Evolutionary conservation across 306 rosid genomes (phyloP), one percentile per base, ranked within the genome.

Genomic region (Castanospermum australe): DNA sequence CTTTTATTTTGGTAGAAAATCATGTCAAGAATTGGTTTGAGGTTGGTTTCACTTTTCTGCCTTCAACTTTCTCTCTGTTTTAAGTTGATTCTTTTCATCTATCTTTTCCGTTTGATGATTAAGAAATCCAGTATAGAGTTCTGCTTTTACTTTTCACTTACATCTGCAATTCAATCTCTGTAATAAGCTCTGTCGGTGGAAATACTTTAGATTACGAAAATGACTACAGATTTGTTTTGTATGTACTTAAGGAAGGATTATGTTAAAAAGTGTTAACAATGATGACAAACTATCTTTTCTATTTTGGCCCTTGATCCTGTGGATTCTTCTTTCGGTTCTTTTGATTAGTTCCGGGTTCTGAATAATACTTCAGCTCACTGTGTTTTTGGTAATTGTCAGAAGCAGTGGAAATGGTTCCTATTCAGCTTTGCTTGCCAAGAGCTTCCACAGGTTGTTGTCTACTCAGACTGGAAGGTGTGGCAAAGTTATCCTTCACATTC

Each of bases 391-490:
- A 25, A 71, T 59, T 82, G 48, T 82, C 24, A 33, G 70, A 84
- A 84, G 60, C 83, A 84, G 90, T 42, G 73, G 54, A 80, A 70
- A 74, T 1, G 67, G 71, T 70, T 33, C 73, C 55, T 36, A 51
- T 62, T 77, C 89, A 62, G 79, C 63, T 84, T 66, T 73, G 75
- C 48, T 84, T 74, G 67, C 83, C 44, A 87, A 62, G 54, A 86
- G 83, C 73, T 90, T 88, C 88, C 68, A 51, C 77, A 87, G 91
- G 75, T 75, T 77, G 12, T 81, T 79, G 67, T 88, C 92, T 41
- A 79, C 85, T 41, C 89, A 81, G 82, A 21, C 84, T 13, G 64
- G 4, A 52, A 84, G 91, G 92, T 89, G 25, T 45, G 82, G 33
- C 51, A 47, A 47, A 32, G 8, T 72, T 71, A 55, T 35, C 13